Evolutionary conservation across 2,329 filamentous ascomycete species (phyloP).

Genomic region (Ceratocystiopsis minuta): DNA sequence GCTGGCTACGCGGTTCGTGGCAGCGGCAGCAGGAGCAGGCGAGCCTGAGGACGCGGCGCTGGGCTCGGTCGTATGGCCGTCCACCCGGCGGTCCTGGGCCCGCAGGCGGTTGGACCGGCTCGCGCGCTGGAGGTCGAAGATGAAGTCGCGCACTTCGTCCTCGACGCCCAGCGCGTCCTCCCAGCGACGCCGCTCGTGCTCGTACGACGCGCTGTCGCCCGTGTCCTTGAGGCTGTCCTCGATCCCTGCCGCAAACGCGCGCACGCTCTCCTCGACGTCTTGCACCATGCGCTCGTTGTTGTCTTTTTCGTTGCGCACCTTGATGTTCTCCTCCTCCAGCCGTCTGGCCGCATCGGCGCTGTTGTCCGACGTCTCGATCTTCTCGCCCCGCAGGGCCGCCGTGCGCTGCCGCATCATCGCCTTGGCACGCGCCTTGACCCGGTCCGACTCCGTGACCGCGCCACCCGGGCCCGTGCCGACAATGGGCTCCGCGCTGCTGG

Average conservation of each 20-base stretch:
- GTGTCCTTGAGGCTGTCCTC: conserved; percentile 79
- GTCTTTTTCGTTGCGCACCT: conserved; percentile 68
- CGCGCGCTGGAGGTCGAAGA: conserved; percentile 82
- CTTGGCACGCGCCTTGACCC: conserved; percentile 84
- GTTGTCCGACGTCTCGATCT: conserved; percentile 49
- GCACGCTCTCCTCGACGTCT: conserved; percentile 91
- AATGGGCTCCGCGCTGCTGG: conserved; percentile 60
- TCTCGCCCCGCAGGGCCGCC: conserved; percentile 76
- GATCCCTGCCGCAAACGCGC: conserved; percentile 67
- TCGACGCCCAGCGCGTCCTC: conserved; percentile 92
- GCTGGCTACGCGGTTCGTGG: conserved; percentile 4
- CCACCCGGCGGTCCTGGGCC: conserved; percentile 35
- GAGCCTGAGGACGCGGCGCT: conserved; percentile 2
- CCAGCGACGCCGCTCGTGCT: conserved; percentile 87
- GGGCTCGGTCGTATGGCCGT: conserved; percentile 5
- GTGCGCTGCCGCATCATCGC: conserved; percentile 98
- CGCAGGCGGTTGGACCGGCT: conserved; percentile 59
- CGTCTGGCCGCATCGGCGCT: conserved; percentile 66
- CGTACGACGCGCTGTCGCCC: conserved; percentile 52
- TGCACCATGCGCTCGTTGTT: conserved; percentile 92
- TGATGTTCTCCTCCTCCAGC: conserved; percentile 73
- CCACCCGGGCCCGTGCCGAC: conserved; percentile 89
- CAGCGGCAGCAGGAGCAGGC: conserved; percentile 14
- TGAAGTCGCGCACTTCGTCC: conserved; percentile 93
- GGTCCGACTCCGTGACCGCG: conserved; percentile 76